Base-by-base conservation (phyloP, 116 monocot species). In the Trichopus zeylanicus region DNA sequence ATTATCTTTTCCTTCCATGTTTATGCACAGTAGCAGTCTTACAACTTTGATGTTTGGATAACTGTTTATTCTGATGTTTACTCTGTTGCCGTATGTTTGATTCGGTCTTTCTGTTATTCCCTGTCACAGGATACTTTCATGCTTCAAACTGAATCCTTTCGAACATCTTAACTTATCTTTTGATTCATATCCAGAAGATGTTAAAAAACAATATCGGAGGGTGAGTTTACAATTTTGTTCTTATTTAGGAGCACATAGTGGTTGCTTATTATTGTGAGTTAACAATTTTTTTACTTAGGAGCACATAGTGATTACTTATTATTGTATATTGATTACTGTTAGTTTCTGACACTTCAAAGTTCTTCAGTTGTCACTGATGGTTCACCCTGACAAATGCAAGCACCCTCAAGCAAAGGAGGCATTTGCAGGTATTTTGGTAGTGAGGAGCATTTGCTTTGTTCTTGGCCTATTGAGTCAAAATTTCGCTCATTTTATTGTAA, bases 361-460 rank as follows among this genome's bases (percentile, higher is more conserved):
- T 5, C 69, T 89, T 34, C 64, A 95, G 94, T 67, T 97, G 52
- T 91, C 97, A 25, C 82, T 98, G 88, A 60, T 98, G 53, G 91
- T 98, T 67, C 97, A 98, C 68, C 91, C 91, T 71, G 97, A 98
- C 55, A 98, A 91, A 70, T 98, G 97, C 80, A 98, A 98, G 66
- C 91, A 98, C 68, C 80, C 91, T 31, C 87, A 98, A 79, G 84
- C 97, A 60, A 87, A 91, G 69, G 97, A 98, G 64, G 97, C 97
- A 18, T 98, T 98, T 78, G 66, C 29, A 84, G 97, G 97, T 98
- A 81, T n/a, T n/a, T n/a, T n/a, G n/a, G n/a, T n/a, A n/a, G n/a
- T n/a, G n/a, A n/a, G n/a, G n/a, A n/a, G n/a, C n/a, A n/a, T n/a
- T n/a, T n/a, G n/a, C n/a, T n/a, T n/a, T n/a, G n/a, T n/a, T n/a